A percentile compares a stretch with the other conserved stretches of the same genome.
These are phyloP conservation scores for Hydnomerulius pinastri DNA, from an alignment of 768 basidiomycete genomes.

Conservation along the genomic window DNA sequence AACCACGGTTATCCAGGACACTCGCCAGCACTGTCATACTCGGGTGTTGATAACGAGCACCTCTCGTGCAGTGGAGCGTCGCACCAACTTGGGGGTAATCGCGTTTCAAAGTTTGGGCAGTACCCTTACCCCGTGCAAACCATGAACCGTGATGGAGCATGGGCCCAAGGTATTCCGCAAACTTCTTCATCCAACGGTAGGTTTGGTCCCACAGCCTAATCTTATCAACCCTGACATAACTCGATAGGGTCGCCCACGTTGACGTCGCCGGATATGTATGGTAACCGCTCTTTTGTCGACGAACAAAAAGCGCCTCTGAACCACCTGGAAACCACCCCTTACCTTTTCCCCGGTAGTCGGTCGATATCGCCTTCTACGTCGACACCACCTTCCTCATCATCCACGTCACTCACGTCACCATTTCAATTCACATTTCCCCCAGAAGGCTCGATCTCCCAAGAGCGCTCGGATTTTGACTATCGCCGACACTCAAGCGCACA, in stretches of 20 bases:
- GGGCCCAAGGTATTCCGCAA: constrained; percentile 32
- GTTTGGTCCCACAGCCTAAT: constrained; percentile 29
- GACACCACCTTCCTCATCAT: constrained; percentile 60
- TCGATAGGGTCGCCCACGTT: constrained; percentile 61
- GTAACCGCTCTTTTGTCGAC: constrained; percentile 48
- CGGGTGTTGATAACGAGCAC: constrained; percentile 35
- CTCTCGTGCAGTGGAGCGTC: constrained; percentile 22
- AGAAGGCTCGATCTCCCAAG: constrained; percentile 52
- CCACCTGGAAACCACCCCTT: constrained; percentile 54
- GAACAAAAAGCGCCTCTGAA: constrained; percentile 58
- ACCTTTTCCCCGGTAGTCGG: constrained; percentile 65
- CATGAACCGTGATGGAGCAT: constrained; percentile 31
- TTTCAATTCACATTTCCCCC: constrained; percentile 65
- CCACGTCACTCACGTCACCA: constrained; percentile 60
- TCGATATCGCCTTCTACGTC: constrained; percentile 72
- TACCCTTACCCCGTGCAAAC: constrained; percentile 47
- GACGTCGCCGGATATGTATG: constrained; percentile 48
- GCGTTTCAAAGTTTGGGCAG: constrained; percentile 52
- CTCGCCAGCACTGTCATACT: constrained; percentile 47
- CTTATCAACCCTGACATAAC: constrained; percentile 33
- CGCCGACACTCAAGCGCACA: constrained; percentile 57
- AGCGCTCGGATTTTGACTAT: constrained; percentile 66
- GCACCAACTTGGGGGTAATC: constrained; percentile 40
- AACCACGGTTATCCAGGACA: constrained; percentile 44
- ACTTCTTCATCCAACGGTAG: constrained; percentile 33